phyloP scores from a whole-genome alignment of 768 basidiomycete genomes.

The Macrolepiota albuminosa region DNA sequence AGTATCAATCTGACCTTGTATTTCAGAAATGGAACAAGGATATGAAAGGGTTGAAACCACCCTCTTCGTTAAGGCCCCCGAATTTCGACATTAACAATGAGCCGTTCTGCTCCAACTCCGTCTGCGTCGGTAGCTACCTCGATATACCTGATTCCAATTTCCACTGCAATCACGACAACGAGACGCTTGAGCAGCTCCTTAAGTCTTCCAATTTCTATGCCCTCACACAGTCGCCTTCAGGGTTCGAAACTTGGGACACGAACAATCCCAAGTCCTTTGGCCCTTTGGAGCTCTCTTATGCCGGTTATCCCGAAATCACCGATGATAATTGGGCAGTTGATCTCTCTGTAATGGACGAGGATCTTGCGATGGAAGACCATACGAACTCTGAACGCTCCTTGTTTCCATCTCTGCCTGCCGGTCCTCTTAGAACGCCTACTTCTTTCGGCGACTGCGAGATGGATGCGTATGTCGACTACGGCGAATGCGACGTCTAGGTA shows the following conservation, averaged over 20 bases:
- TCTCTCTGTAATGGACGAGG: not conserved
- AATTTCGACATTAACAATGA: constrained; percentile 15
- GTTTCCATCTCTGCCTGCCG: not conserved
- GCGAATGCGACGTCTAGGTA: constrained; percentile 3
- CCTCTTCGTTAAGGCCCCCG: constrained; percentile 9
- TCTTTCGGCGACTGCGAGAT: constrained; percentile 7
- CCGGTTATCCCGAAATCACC: not conserved
- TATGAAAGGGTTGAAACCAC: not conserved
- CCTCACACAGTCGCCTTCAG: not conserved
- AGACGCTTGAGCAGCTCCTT: not conserved
- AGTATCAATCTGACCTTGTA: not conserved
- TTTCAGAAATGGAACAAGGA: constrained; percentile 6
- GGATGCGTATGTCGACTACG: constrained; percentile 14
- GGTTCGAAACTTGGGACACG: not conserved
- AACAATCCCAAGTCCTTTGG: not conserved
- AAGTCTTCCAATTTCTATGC: not conserved
- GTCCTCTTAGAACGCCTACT: not conserved
- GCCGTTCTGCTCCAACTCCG: constrained; percentile 13
- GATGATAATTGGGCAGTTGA: not conserved
- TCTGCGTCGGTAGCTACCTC: constrained; percentile 2
- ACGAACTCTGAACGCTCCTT: not conserved
- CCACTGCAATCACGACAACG: not conserved
- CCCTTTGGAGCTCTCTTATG: constrained; percentile 4
- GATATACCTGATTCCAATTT: not conserved
- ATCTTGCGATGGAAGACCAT: not conserved